These are phyloP conservation scores for Pleurozium schreberi DNA, from an alignment of 225 moss, liverwort and hornwort genomes.

Conservation along the genomic window DNA sequence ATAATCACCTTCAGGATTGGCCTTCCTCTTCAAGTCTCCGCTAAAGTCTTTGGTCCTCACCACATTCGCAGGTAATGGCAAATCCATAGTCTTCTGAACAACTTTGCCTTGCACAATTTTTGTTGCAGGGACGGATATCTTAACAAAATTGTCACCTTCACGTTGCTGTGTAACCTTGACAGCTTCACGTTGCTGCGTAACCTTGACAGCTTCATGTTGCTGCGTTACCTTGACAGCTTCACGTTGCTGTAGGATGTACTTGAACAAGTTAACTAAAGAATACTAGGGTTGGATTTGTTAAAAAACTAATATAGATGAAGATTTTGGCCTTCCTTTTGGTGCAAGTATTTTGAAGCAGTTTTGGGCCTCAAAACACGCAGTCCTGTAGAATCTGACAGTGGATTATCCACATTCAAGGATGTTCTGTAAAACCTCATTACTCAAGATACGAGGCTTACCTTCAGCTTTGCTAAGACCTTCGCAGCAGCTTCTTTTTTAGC, in stretches of 20 bases:
- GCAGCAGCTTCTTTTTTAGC: slow-evolving; percentile 50
- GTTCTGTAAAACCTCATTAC: background rate
- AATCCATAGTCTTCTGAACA: background rate
- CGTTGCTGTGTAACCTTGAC: background rate
- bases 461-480: slow-evolving; percentile 34
- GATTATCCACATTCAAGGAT: background rate
- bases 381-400: no score
- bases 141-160: background rate
- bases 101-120: background rate
- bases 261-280: no score
- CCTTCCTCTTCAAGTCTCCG: slow-evolving; percentile 16
- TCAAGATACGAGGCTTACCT: slow-evolving; percentile 8
- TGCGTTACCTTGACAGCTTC: background rate
- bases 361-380: no score
- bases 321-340: no score
- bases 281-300: no score
- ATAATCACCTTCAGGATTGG: background rate
- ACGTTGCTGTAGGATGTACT: no score
- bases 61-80: background rate
- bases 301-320: no score
- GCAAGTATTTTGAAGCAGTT: no score
- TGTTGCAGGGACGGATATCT: background rate
- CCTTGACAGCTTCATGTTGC: background rate
- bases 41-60: background rate
- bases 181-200: background rate